These are phyloP conservation scores for Cladophialophora psammophila DNA, from an alignment of 2,329 filamentous ascomycete genomes.

Conservation along the genomic window DNA sequence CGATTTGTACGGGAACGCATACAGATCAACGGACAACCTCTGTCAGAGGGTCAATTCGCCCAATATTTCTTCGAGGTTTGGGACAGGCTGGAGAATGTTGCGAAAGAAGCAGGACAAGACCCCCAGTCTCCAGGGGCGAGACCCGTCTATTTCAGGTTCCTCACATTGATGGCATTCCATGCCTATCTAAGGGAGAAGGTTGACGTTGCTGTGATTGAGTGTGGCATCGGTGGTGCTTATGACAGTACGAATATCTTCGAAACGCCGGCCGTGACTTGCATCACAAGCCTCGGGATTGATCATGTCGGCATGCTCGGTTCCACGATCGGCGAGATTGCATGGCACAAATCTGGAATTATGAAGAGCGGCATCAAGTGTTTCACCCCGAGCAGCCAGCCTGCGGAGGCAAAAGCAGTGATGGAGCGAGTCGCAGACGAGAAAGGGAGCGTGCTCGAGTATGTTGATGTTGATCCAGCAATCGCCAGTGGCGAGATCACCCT, in stretches of 20 bases:
- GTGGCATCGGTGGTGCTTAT: slow-evolving; percentile 91
- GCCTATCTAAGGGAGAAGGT: slow-evolving; percentile 79
- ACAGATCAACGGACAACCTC: slow-evolving; percentile 74
- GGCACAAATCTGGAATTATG: slow-evolving; percentile 91
- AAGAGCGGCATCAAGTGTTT: slow-evolving; percentile 71
- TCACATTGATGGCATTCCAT: slow-evolving; percentile 89
- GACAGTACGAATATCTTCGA: slow-evolving; percentile 88
- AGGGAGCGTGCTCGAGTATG: slow-evolving; percentile 53
- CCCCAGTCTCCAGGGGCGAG: slow-evolving; percentile 67
- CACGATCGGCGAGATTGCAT: slow-evolving; percentile 82
- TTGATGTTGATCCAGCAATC: slow-evolving; percentile 56
- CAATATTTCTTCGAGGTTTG: slow-evolving; percentile 84
- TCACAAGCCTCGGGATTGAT: slow-evolving; percentile 84
- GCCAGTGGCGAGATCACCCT: slow-evolving; percentile 58
- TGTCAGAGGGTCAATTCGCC: slow-evolving; percentile 73
- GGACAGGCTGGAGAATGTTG: slow-evolving; percentile 68
- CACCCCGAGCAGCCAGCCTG: slow-evolving; percentile 62
- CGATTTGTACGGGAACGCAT: slow-evolving; percentile 85
- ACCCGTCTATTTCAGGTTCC: slow-evolving; percentile 89
- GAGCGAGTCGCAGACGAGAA: slow-evolving; percentile 62
- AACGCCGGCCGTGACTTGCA: slow-evolving; percentile 72
- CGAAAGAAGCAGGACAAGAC: slow-evolving; percentile 57
- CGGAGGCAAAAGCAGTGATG: slow-evolving; percentile 63
- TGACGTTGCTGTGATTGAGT: slow-evolving; percentile 82
- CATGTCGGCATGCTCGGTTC: slow-evolving; percentile 81